Percentiles rank a stretch among this genome's conserved stretches.
Conservation (phyloP, 306 rosid species). For the Rubus idaeus region DNA sequence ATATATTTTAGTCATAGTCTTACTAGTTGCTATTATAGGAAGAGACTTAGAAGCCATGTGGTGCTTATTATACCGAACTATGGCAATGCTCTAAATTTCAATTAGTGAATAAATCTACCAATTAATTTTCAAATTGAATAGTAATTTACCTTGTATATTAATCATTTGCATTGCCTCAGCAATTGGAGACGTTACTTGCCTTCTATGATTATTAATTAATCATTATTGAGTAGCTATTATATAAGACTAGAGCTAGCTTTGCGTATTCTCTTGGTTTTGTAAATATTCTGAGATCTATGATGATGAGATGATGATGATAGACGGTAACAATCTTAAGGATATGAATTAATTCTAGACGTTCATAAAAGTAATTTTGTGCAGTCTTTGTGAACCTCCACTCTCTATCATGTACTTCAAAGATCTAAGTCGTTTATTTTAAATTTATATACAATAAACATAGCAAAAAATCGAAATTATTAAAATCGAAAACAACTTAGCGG, state of each 20-base stretch:
- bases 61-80: neutral
- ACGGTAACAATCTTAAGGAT: neutral
- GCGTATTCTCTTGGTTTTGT: neutral
- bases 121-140: neutral
- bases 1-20: neutral
- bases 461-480: too few species aligned
- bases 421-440: too few species aligned
- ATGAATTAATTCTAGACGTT: neutral
- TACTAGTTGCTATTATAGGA: neutral
- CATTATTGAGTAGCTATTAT: neutral
- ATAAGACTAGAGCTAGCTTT: neutral
- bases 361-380: neutral
- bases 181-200: neutral
- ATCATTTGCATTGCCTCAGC: neutral
- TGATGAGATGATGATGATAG: neutral
- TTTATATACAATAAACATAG: too few species aligned
- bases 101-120: neutral
- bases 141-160: neutral
- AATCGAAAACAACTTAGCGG: too few species aligned
- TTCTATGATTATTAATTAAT: neutral
- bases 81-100: conserved; percentile 5
- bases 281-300: neutral
- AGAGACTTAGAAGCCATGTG: conserved; percentile 7
- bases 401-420: too few species aligned
- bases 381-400: neutral